phyloP scores from a whole-genome alignment of 169 alveolate species.

The Plasmodium blacklocki region DNA sequence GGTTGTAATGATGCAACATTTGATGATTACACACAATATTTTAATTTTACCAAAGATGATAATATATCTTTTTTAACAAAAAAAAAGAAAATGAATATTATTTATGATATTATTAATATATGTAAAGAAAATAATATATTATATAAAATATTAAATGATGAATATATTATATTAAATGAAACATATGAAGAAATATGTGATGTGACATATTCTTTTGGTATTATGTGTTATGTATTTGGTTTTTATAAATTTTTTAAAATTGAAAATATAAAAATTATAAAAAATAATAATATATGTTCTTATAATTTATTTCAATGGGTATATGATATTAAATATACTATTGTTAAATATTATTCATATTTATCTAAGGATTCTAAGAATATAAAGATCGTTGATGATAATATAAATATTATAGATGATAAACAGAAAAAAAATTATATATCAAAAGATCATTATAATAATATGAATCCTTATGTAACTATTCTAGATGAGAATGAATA shows the following conservation, averaged over 20 bases:
- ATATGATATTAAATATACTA: conserved; percentile 21
- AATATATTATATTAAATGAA: conserved; percentile 20
- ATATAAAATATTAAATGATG: conserved; percentile 25
- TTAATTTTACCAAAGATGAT: background rate
- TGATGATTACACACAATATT: no score
- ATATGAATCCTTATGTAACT: no score
- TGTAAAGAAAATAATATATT: conserved; percentile 8
- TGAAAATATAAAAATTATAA: conserved; percentile 25
- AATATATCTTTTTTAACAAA: background rate
- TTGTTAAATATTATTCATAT: no score
- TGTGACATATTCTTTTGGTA: conserved; percentile 37
- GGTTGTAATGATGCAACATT: no score
- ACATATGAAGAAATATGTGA: conserved; percentile 62
- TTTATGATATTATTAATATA: background rate
- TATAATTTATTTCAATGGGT: conserved; percentile 56
- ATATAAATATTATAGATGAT: no score
- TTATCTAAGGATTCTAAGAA: no score
- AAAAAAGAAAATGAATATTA: conserved; percentile 7
- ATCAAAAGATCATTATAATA: no score
- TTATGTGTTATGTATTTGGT: conserved; percentile 43
- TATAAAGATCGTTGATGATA: no score
- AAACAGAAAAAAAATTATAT: no score
- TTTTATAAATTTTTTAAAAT: conserved; percentile 51
- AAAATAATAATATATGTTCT: conserved; percentile 23
- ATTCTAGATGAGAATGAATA: no score